Base-by-base conservation (phyloP, 2,329 filamentous ascomycete genomes). In the Paracoccidioides brasiliensis region DNA sequence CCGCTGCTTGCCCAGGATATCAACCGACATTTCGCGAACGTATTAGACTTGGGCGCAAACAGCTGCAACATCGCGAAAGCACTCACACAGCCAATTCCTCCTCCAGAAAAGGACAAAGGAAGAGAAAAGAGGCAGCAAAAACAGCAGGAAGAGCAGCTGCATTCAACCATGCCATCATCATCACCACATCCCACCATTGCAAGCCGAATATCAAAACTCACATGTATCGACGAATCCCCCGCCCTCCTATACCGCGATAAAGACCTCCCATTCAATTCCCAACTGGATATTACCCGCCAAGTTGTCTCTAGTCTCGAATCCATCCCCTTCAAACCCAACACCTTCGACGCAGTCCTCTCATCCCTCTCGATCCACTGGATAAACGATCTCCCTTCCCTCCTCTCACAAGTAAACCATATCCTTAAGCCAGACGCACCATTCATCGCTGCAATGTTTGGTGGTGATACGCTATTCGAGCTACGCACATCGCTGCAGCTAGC, bases 321-420 rank as follows among this genome's bases (percentile, higher is more conserved):
- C 2, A 74, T 96, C 0, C 88, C 89, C 0, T 96, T 85, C 68
- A 80, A 81, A 50, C 74, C 86, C 4, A 80, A 83, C 61, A 82
- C 84, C 3, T 97, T 96, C 69, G 90, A 97, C 68, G 82, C 95
- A 5, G 88, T 96, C 9, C 76, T 98, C 59, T 95, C 88, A 67
- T 95, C 86, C 55, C 74, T 95, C 57, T 90, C 86, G 56, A 77
- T 98, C 68, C 93, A 98, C 72, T 98, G 93, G 93, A 86, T 96
- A 76, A 98, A 98, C 69, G 89, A 98, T 69, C 80, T 98, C 4
- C 93, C 93, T 0, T 87, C 86, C 0, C 76, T 94, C 9, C 78
- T 98, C 2, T 78, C 83, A 1, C 88, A 95, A 67, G 85, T 96
- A 67, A 95, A 95, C 75, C 80, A 81, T 61, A 76, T 94, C 38